Percentiles rank a stretch among this genome's conserved stretches.
Conservation (phyloP, 176 grass and related monocot species). For the Metroxylon sagu region DNA sequence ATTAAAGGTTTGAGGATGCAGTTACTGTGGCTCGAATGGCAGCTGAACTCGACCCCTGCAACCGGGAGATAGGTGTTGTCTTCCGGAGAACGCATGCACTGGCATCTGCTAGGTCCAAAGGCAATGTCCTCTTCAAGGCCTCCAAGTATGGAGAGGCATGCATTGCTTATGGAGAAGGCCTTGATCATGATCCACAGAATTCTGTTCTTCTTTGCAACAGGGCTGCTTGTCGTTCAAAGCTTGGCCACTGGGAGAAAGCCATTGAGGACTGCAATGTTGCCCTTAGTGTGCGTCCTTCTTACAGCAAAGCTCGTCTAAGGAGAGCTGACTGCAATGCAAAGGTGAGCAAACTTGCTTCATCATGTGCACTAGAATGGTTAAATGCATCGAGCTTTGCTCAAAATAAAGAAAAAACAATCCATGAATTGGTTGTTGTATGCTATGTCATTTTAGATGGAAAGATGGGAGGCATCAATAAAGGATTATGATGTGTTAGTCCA, state of each 20-base stretch:
- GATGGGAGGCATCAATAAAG: constrained; percentile 72
- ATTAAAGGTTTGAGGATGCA: constrained; percentile 66
- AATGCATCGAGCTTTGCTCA: too few relatives aligned
- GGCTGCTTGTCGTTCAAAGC: constrained; percentile 67
- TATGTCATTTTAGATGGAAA: constrained; percentile 19
- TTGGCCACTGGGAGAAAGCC: constrained; percentile 70
- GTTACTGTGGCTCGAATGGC: constrained; percentile 51
- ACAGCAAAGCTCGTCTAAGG: constrained; percentile 81
- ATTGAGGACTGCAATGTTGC: constrained; percentile 76
- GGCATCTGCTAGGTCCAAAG: constrained; percentile 59
- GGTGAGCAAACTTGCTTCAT: constrained; percentile 21
- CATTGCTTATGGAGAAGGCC: constrained; percentile 56
- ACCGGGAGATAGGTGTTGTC: constrained; percentile 51
- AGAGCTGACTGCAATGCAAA: constrained; percentile 87
- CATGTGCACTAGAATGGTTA: too few relatives aligned
- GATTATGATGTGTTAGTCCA: constrained; percentile 77
- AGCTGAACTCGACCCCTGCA: constrained; percentile 63
- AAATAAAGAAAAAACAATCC: too few relatives aligned
- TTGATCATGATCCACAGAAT: constrained; percentile 43
- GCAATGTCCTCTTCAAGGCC: constrained; percentile 81
- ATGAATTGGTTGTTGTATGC: too few relatives aligned
- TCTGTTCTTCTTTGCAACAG: constrained; percentile 90
- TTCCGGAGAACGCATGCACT: constrained; percentile 34
- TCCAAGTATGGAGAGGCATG: constrained; percentile 70
- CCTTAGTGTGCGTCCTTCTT: constrained; percentile 55